Evolutionary conservation across 306 rosid genomes (phyloP).

Genomic region (Vigna radiata): DNA sequence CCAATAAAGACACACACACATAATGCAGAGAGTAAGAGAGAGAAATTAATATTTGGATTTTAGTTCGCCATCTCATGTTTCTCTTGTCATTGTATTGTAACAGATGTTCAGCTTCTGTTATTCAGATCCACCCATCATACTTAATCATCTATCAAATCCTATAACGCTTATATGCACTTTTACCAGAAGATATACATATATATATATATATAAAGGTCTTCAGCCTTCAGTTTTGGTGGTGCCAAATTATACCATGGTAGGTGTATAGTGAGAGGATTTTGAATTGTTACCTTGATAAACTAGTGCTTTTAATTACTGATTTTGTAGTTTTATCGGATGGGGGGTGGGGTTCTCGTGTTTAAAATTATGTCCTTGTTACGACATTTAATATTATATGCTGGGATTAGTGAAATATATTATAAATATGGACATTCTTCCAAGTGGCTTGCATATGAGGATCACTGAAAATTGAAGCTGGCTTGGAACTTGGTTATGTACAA

Average conservation of each 20-base stretch:
- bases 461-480: slow-evolving; percentile 56
- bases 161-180: not conserved
- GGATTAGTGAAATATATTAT: slow-evolving; percentile 5
- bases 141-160: not conserved
- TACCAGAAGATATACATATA: not conserved
- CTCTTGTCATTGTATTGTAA: not conserved
- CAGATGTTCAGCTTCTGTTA: slow-evolving; percentile 1
- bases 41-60: slow-evolving; percentile 38
- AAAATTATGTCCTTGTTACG: slow-evolving; percentile 27
- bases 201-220: not conserved
- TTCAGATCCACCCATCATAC: slow-evolving; percentile 30
- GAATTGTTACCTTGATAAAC: not conserved
- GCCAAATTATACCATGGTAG: not conserved
- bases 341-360: slow-evolving; percentile 33
- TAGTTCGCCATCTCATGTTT: slow-evolving; percentile 16
- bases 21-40: slow-evolving; percentile 15
- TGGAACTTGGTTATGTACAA: slow-evolving; percentile 49
- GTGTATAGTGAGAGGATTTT: not conserved
- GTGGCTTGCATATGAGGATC: slow-evolving; percentile 50
- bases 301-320: slow-evolving; percentile 15
- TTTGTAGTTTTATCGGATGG: slow-evolving; percentile 20
- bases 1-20: slow-evolving; percentile 15
- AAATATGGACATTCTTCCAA: slow-evolving; percentile 47
- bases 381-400: slow-evolving; percentile 32
- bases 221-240: slow-evolving; percentile 16